Conservation (phyloP, 192 early-diverging fungal species). For the Coemansia sp. region DNA sequence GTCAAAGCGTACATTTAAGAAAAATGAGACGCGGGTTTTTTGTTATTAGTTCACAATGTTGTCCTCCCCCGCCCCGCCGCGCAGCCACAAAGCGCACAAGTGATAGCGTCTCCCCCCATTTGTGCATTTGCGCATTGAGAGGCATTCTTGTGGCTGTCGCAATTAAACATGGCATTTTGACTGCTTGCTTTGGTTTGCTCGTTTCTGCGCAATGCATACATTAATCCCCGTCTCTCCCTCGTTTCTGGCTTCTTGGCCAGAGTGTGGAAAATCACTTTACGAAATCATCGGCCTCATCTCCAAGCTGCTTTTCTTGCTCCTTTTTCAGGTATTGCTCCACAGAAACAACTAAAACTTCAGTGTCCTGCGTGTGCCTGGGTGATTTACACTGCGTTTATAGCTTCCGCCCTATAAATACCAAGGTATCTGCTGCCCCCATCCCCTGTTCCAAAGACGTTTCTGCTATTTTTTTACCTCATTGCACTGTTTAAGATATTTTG, state of each 20-base stretch:
- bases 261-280: neutral
- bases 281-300: neutral
- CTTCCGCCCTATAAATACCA: neutral
- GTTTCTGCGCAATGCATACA: neutral
- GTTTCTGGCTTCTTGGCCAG: neutral
- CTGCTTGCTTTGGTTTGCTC: neutral
- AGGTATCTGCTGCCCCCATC: neutral
- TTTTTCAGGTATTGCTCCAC: neutral
- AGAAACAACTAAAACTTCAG: neutral
- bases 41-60: no score
- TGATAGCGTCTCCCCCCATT: no score
- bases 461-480: neutral
- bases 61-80: no score
- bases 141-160: conserved; percentile 1
- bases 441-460: neutral
- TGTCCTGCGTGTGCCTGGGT: neutral
- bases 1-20: neutral
- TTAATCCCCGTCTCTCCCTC: neutral
- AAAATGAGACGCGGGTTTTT: no score
- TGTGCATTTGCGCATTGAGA: no score
- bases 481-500: neutral
- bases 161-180: conserved; percentile 2
- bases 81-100: no score
- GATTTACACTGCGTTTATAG: neutral
- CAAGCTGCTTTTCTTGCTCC: neutral